Evolutionary conservation across 1,139 yeast genomes (phyloP), one percentile per base, ranked within the genome.

Genomic region (Kurtzmaniella quercitrusa): DNA sequence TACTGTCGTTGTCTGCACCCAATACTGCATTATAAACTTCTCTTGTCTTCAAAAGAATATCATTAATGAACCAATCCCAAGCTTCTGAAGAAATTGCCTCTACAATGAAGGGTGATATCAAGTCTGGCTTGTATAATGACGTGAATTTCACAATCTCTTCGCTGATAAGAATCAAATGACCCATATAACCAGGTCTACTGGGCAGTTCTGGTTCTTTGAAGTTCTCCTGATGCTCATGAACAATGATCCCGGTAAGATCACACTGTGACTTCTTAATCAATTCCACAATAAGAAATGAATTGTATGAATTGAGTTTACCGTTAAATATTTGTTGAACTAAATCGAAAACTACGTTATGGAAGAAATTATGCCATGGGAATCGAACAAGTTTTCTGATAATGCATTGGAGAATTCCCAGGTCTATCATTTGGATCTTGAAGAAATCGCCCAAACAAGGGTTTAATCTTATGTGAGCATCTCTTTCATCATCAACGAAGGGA

Each of bases 81-180:
- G 59, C 65, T 3, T 63, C 62, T 0, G 72, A 60, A 27, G 57
- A 60, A 16, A 73, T 62, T 0, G 73, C 66, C 6, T 63, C 58
- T 12, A 72, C 71, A 34, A 73, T 73, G 5, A 66, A 50, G 1
- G 75, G 73, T 4, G 77, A 72, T 8, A 73, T 71, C 38, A 73
- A 59, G 46, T 73, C 77, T 1, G 79, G 79, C 48, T 73, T 73
- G 48, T 73, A 73, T 25, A 73, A 60, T 3, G 76, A 71, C 3
- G 77, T 69, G 51, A 73, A 73, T 52, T 73, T 73, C 31, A 73
- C 78, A 31, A 73, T 73, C 48, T 73, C 79, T 50, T 73, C 79
- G 56, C 77, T 70, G 14, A 73, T 68, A 14, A 73, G 58, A 25
- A 73, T 69, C 42, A 73, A 55, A 50, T 73, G 79, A 1, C 79